Conservation (phyloP, 1,284 basidiomycete species). For the Boletus nobilissimus region DNA sequence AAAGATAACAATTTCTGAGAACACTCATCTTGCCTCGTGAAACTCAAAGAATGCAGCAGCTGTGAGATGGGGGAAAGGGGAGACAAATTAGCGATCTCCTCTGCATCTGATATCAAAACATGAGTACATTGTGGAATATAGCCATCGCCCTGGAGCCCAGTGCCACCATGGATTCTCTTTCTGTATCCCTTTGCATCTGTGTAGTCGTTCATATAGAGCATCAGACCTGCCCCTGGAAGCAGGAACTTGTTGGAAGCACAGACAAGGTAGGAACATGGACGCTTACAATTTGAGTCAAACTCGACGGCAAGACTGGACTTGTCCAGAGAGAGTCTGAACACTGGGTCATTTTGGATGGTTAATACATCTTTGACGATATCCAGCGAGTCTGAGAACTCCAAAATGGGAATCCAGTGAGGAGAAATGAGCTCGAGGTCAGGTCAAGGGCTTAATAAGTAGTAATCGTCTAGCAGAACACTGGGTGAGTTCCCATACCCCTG, state of each 20-base stretch:
- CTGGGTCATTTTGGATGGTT: constrained; percentile 50
- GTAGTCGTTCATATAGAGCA: constrained; percentile 75
- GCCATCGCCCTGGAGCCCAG: constrained; percentile 68
- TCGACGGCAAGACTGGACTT: constrained; percentile 68
- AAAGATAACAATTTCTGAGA: neutral
- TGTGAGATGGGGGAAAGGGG: constrained; percentile 37
- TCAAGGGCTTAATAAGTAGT: constrained; percentile 63
- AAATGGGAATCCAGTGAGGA: constrained; percentile 48
- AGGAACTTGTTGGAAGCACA: neutral
- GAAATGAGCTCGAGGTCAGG: constrained; percentile 53
- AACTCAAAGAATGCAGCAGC: constrained; percentile 80
- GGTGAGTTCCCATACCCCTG: neutral
- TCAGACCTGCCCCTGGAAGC: constrained; percentile 71
- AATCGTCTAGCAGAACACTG: constrained; percentile 61
- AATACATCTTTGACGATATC: constrained; percentile 64
- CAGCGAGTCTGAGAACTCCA: constrained; percentile 45
- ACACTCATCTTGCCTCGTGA: constrained; percentile 59
- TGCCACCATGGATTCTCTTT: constrained; percentile 80
- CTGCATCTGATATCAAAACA: constrained; percentile 1
- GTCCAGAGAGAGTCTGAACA: constrained; percentile 64
- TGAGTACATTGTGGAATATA: constrained; percentile 67
- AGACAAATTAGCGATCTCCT: neutral
- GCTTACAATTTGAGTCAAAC: constrained; percentile 77
- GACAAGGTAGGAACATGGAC: neutral
- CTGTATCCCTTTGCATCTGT: constrained; percentile 61